Percentiles rank a stretch among this genome's conserved stretches.
phyloP scores from a whole-genome alignment of 352 stramenopile genomes.

The Globisporangium nunn region DNA sequence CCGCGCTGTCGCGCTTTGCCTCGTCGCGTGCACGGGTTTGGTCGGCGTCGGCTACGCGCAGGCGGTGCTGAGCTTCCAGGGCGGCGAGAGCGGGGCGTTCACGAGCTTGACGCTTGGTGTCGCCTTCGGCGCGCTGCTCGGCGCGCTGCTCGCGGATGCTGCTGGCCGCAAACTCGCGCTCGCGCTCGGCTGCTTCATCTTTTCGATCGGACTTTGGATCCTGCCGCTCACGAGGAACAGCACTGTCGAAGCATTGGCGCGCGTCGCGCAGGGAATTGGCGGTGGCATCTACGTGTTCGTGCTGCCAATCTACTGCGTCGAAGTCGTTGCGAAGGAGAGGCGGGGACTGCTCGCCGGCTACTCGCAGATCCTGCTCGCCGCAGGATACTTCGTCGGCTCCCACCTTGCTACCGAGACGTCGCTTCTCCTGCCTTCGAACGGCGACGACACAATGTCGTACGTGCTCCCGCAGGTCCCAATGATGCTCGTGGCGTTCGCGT shows the following conservation, averaged over 20 bases:
- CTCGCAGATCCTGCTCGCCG: slow-evolving; percentile 5
- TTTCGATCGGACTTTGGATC: slow-evolving; percentile 9
- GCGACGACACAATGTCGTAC: not conserved
- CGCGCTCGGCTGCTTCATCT: slow-evolving; percentile 1
- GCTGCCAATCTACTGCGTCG: slow-evolving; percentile 13
- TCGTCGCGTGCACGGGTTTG: slow-evolving; percentile 1
- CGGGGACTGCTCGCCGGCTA: slow-evolving; percentile 6
- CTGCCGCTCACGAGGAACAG: slow-evolving; percentile 1
- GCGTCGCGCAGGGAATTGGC: slow-evolving; percentile 6
- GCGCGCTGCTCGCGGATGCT: slow-evolving; percentile 4
- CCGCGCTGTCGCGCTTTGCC: slow-evolving; percentile 3
- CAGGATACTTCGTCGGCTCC: not conserved
- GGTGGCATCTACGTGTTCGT: slow-evolving; percentile 8
- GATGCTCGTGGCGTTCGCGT: slow-evolving; percentile 24
- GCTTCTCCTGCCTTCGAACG: not conserved
- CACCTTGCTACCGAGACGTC: not conserved
- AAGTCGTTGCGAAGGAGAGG: slow-evolving; percentile 7
- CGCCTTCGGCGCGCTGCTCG: slow-evolving; percentile 1
- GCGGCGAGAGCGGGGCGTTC: slow-evolving; percentile 1
- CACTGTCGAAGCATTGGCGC: not conserved
- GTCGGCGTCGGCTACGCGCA: slow-evolving; percentile 6
- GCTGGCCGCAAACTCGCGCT: slow-evolving; percentile 7
- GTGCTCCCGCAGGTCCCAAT: not conserved
- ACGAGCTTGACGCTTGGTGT: slow-evolving; percentile 4
- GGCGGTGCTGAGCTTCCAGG: not conserved